Evolutionary conservation across 768 basidiomycete species (phyloP).

Genomic region (Floccularia luteovirens): DNA sequence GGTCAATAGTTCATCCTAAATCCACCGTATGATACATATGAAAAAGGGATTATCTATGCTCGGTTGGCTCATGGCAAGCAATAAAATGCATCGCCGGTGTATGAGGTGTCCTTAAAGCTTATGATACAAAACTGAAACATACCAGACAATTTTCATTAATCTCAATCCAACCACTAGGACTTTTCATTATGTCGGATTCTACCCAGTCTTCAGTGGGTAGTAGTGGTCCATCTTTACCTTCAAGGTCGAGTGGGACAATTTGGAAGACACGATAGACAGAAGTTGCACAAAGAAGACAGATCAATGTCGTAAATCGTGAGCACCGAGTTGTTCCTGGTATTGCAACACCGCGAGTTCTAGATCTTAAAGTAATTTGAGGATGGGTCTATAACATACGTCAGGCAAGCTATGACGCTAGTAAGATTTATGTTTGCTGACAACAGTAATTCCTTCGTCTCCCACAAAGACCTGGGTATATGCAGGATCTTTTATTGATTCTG

Average conservation of each 20-base stretch:
- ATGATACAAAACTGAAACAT: conserved; percentile 30
- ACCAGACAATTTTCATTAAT: conserved; percentile 61
- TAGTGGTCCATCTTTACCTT: conserved; percentile 55
- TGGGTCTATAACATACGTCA: conserved; percentile 38
- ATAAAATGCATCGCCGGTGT: no score
- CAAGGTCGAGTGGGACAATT: conserved; percentile 45
- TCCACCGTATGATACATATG: background rate
- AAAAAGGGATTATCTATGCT: no score
- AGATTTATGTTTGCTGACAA: conserved; percentile 37
- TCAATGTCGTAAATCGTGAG: conserved; percentile 55
- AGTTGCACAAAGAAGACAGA: conserved; percentile 61
- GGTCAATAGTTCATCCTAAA: conserved; percentile 10
- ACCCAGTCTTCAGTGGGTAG: conserved; percentile 73
- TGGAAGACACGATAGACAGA: conserved; percentile 66
- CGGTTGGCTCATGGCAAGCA: no score
- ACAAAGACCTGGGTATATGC: conserved; percentile 52
- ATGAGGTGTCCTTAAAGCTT: no score
- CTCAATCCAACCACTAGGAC: conserved; percentile 66
- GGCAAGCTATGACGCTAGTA: conserved; percentile 4
- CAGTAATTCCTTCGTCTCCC: conserved; percentile 55
- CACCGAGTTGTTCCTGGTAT: conserved; percentile 38
- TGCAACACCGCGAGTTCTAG: conserved; percentile 36
- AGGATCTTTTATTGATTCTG: conserved; percentile 23
- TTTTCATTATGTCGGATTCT: conserved; percentile 65
- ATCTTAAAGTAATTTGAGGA: conserved; percentile 63